These are phyloP conservation scores for Paecilomyces niveus DNA, from an alignment of 2,329 filamentous ascomycete genomes.

Conservation along the genomic window DNA sequence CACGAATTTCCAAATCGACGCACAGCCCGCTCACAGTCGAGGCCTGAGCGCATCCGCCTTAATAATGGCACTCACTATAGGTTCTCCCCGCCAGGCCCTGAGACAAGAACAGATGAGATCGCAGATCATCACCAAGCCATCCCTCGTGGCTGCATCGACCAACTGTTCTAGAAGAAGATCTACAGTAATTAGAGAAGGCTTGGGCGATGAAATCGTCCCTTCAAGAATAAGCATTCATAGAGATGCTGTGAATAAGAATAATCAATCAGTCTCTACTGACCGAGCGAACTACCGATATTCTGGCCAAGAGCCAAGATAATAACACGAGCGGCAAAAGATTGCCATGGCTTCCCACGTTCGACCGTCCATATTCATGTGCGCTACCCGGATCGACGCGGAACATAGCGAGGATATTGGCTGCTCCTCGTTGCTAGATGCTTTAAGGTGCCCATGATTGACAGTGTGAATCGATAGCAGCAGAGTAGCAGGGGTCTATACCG, in stretches of 20 bases:
- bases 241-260: background rate
- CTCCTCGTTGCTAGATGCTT: too few species aligned
- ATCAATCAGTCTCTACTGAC: too few species aligned
- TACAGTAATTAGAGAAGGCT: background rate
- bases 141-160: background rate
- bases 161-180: background rate
- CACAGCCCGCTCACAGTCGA: background rate
- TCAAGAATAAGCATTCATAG: background rate
- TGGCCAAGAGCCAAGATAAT: too few species aligned
- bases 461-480: too few species aligned
- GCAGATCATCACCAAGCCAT: background rate
- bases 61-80: background rate
- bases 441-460: too few species aligned
- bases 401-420: too few species aligned
- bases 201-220: background rate
- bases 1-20: background rate
- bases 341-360: too few species aligned
- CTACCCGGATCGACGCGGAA: too few species aligned
- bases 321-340: too few species aligned
- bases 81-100: background rate
- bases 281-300: too few species aligned
- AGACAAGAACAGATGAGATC: background rate
- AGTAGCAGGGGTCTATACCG: too few species aligned
- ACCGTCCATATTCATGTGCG: too few species aligned
- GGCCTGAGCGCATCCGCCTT: background rate